These are phyloP conservation scores for Exophiala viscosa DNA, from an alignment of 2,329 filamentous ascomycete genomes.

Conservation along the genomic window DNA sequence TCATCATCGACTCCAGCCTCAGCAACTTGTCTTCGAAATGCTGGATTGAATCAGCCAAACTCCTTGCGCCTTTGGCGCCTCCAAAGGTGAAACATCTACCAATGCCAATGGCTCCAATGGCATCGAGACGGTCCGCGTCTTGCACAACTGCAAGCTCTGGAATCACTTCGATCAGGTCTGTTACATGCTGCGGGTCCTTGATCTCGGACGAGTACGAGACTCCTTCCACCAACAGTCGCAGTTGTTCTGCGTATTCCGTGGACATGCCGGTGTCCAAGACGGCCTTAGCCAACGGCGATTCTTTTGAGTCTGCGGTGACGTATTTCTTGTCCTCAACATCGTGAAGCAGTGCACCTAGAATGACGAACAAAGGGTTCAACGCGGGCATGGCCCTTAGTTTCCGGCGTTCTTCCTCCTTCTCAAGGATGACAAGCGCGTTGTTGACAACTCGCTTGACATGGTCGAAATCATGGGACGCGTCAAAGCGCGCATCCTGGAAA, in stretches of 20 bases:
- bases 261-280: slow-evolving; percentile 23
- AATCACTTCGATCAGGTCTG: slow-evolving; percentile 58
- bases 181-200: slow-evolving; percentile 59
- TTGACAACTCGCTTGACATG: slow-evolving; percentile 77
- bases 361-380: slow-evolving; percentile 23
- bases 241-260: slow-evolving; percentile 48
- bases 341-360: slow-evolving; percentile 30
- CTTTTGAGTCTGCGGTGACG: slow-evolving; percentile 9
- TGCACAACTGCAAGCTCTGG: slow-evolving; percentile 83
- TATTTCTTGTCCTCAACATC: slow-evolving; percentile 33
- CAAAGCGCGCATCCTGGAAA: slow-evolving; percentile 39
- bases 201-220: slow-evolving; percentile 76
- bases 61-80: slow-evolving; percentile 53
- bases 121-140: slow-evolving; percentile 89
- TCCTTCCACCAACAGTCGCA: slow-evolving; percentile 69
- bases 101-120: slow-evolving; percentile 81
- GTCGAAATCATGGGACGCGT: slow-evolving; percentile 82
- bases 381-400: slow-evolving; percentile 12
- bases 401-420: slow-evolving; percentile 39
- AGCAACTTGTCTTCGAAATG: slow-evolving; percentile 77
- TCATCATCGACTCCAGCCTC: slow-evolving; percentile 59
- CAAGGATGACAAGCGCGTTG: slow-evolving; percentile 65
- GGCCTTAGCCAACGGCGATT: slow-evolving; percentile 12
- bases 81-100: slow-evolving; percentile 74
- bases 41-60: slow-evolving; percentile 61